Evolutionary conservation across 2,329 filamentous ascomycete genomes (phyloP), one percentile per base, ranked within the genome.

Genomic region (Arthrobotrys conoides): DNA sequence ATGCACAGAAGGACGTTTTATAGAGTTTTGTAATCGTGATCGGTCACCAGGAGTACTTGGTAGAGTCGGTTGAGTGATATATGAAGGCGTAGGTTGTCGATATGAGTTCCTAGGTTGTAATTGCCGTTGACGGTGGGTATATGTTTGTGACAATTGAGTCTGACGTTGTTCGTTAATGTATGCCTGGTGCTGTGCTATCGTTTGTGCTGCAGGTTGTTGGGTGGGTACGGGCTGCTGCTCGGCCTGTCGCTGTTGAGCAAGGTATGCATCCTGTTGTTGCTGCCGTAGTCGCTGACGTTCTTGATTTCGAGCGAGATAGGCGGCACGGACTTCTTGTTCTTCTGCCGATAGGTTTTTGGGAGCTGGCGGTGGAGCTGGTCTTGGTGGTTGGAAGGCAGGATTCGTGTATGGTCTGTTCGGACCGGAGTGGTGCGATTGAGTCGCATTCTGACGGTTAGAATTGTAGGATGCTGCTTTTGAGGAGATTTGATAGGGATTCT

Each of bases 1-100:
- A 18, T 20, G 30, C 49, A 10, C 16, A 20, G n/a, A n/a, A 16
- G 27, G 27, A 9, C 46, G 18, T 38, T 53, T 61, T 9, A 55
- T 8, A 14, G 33, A 48, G 46, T 59, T 79, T 3, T 36, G 63
- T 4, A 63, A 20, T 16, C 68, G 18, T 55, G 51, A 53, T 30
- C 46, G 73, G 14, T 59, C 14, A n/a, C 70, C 63, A 72, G 68
- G 68, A 61, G 68, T 79, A 66, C 76, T 79, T 5, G 76, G 76
- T 41, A 79, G 46, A 20, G 76, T 79, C 2, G 76, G 76, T 24
- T 79, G 76, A 2, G 76, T 79, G 48, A 79, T 79, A 16, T 73
- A 79, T 5, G 76, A 65, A 30, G 76, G 64, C 14, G 76, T 72
- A 27, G 76, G 68, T 36, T 73, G 76, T 44, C 70, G 48, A 46